These are phyloP conservation scores for Chamaenerion angustifolium DNA, from an alignment of 345 rosid species.

Conservation along the genomic window DNA sequence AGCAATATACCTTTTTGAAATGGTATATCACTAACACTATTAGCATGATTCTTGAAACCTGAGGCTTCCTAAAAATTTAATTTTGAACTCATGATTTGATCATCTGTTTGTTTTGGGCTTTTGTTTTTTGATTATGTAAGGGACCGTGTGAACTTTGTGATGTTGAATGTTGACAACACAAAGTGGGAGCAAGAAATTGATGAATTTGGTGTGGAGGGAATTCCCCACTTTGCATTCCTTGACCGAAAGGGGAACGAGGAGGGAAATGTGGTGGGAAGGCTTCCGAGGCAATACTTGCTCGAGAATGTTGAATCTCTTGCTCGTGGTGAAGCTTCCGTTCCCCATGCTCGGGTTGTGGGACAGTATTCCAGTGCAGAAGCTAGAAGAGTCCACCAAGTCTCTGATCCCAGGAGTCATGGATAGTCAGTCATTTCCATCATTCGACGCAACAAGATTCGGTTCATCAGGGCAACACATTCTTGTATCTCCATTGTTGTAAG, in stretches of 20 bases:
- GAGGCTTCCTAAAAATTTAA: too few relatives aligned
- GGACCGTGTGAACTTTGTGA: conserved; percentile 86
- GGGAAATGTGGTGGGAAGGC: conserved; percentile 86
- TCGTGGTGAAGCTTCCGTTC: conserved; percentile 50
- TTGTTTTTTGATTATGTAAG: conserved; percentile 14
- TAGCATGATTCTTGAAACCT: too few relatives aligned
- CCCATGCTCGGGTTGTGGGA: conserved; percentile 80
- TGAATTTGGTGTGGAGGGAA: conserved; percentile 97
- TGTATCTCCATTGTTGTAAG: background rate
- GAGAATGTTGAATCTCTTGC: conserved; percentile 85
- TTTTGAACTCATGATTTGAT: too few relatives aligned
- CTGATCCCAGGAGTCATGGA: conserved; percentile 86
- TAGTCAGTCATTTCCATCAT: conserved; percentile 15
- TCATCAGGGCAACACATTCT: too few relatives aligned
- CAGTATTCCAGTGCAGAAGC: conserved; percentile 64
- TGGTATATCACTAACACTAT: too few relatives aligned
- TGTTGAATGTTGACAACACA: conserved; percentile 93
- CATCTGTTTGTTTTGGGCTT: too few relatives aligned
- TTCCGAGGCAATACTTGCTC: conserved; percentile 58
- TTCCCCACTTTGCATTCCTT: conserved; percentile 81
- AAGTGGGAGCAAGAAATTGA: conserved; percentile 96
- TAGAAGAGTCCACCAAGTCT: conserved; percentile 57
- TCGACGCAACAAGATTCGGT: too few relatives aligned
- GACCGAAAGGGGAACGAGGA: conserved; percentile 82
- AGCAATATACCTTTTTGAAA: too few relatives aligned